A percentile compares a stretch with the other conserved stretches of the same genome.
Conservation (phyloP, 148 eudicot genomes). For the Camellia japonica region DNA sequence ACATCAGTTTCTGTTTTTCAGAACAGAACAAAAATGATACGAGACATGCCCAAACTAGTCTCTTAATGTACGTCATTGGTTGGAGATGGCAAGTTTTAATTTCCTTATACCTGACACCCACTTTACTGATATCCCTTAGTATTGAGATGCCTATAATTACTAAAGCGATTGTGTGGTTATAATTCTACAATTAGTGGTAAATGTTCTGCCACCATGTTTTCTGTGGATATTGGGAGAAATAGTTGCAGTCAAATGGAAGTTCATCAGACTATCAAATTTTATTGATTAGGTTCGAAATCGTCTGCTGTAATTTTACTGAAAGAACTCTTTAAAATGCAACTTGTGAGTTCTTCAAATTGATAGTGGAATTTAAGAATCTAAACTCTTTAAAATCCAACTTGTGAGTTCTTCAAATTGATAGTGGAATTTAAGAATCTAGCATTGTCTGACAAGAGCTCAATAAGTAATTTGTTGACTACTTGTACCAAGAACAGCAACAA, state of each 20-base stretch:
- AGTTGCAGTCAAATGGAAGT: not conserved
- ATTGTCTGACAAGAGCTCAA: slow-evolving; percentile 1
- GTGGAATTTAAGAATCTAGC: not conserved
- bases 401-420: not conserved
- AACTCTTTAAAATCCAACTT: not conserved
- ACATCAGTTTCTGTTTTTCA: too few species aligned
- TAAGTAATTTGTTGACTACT: not conserved
- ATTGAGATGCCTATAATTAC: not conserved
- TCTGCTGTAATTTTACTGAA: not conserved
- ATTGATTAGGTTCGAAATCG: not conserved
- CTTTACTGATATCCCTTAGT: not conserved
- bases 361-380: too few species aligned
- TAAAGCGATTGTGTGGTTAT: not conserved
- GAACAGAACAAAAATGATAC: too few species aligned
- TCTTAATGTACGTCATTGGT: too few species aligned
- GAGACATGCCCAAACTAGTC: too few species aligned
- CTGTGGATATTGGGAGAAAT: not conserved
- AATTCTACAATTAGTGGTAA: not conserved
- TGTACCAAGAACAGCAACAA: not conserved
- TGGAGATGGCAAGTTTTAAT: too few species aligned
- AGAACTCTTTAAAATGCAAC: not conserved
- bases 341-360: not conserved
- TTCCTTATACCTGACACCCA: too few species aligned
- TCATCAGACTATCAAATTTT: not conserved
- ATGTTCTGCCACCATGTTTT: not conserved